Evolutionary conservation across 345 rosid species (phyloP).

Genomic region (Ricinus communis): DNA sequence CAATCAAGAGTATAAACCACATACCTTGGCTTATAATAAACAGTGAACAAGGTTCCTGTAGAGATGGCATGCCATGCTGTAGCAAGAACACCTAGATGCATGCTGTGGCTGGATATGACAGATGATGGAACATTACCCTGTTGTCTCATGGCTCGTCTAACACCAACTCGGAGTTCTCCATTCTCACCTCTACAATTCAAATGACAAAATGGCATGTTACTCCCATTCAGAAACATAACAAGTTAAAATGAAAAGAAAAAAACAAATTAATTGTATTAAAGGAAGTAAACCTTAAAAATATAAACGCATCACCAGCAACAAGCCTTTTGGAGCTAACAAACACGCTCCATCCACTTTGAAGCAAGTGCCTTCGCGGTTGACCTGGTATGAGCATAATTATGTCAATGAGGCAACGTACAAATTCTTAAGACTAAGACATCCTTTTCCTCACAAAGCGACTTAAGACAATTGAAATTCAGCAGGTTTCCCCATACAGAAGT

Average conservation of each 20-base stretch:
- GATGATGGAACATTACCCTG: slow-evolving; percentile 54
- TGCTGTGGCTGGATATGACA: slow-evolving; percentile 64
- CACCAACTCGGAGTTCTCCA: slow-evolving; percentile 65
- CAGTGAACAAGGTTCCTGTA: slow-evolving; percentile 52
- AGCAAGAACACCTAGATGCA: slow-evolving; percentile 70
- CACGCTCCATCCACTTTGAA: slow-evolving; percentile 65
- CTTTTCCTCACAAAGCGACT: background rate
- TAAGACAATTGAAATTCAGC: background rate
- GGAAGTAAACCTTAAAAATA: slow-evolving; percentile 56
- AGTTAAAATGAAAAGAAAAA: background rate
- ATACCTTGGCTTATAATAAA: slow-evolving; percentile 65
- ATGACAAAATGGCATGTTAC: background rate
- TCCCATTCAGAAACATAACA: background rate
- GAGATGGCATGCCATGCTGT: slow-evolving; percentile 62
- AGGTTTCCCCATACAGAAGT: background rate
- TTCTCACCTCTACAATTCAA: slow-evolving; percentile 46
- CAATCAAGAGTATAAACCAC: background rate
- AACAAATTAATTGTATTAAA: background rate
- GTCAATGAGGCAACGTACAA: background rate
- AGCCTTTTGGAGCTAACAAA: slow-evolving; percentile 65
- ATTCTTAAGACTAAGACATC: background rate
- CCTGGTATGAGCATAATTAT: slow-evolving; percentile 33
- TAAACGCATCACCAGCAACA: slow-evolving; percentile 70
- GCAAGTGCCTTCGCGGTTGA: slow-evolving; percentile 68
- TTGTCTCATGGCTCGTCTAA: slow-evolving; percentile 55